Evolutionary conservation across 75 land plant genomes (phyloP).

Genomic region (Cryptomeria japonica): DNA sequence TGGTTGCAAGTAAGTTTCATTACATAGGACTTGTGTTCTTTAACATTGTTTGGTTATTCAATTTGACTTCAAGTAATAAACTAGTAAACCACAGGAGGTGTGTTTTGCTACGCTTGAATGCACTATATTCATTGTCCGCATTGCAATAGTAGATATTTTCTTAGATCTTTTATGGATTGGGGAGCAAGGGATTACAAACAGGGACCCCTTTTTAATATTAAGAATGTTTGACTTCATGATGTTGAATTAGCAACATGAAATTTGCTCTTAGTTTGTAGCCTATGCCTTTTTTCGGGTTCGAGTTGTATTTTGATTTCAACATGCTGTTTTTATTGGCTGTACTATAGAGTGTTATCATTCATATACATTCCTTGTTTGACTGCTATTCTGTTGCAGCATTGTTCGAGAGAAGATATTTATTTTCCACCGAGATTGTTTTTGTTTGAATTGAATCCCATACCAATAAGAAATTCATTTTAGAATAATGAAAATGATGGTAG

Average conservation of each 20-base stretch:
- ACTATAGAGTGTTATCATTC: background rate
- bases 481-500: background rate
- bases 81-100: background rate
- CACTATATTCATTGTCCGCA: background rate
- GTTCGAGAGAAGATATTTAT: background rate
- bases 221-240: background rate
- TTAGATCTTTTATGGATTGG: background rate
- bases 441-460: background rate
- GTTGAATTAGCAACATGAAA: background rate
- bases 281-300: background rate
- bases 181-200: background rate
- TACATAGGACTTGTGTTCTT: background rate
- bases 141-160: background rate
- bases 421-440: background rate
- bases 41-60: background rate
- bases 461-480: background rate
- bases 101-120: background rate
- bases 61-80: background rate
- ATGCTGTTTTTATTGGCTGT: too few relatives aligned
- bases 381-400: background rate
- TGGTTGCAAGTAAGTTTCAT: constrained; percentile 41
- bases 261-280: background rate
- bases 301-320: background rate
- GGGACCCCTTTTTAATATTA: background rate
- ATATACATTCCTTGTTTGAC: background rate